phyloP scores from a whole-genome alignment of 2,329 filamentous ascomycete genomes.

The Geosmithia morbida region DNA sequence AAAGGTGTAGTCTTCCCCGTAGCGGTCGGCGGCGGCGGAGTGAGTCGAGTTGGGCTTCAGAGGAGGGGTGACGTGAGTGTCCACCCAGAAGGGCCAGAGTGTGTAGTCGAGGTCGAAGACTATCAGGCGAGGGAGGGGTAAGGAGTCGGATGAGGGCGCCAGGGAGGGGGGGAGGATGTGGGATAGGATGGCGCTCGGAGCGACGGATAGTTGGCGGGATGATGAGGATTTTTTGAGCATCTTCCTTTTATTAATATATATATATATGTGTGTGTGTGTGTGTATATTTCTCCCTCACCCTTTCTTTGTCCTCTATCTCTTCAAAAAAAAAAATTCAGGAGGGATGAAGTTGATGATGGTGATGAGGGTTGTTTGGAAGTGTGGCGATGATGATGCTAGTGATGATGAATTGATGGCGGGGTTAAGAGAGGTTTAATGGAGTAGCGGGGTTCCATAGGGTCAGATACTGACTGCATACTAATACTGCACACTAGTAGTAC shows the following conservation, averaged over 20 bases:
- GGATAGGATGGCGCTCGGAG: not conserved
- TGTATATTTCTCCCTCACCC: too few species aligned
- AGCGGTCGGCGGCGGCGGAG: slow-evolving; percentile 30
- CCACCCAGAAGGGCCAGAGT: slow-evolving; percentile 97
- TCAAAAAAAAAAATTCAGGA: too few species aligned
- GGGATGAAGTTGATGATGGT: not conserved
- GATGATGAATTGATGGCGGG: not conserved
- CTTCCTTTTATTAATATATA: too few species aligned
- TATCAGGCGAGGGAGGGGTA: slow-evolving; percentile 67
- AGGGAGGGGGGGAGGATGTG: slow-evolving; percentile 1
- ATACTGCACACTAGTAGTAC: too few species aligned
- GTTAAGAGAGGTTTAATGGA: not conserved
- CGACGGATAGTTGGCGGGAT: not conserved
- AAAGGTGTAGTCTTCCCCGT: slow-evolving; percentile 55
- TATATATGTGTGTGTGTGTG: too few species aligned
- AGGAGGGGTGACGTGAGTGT: slow-evolving; percentile 75
- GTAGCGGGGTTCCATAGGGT: not conserved
- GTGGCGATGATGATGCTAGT: not conserved
- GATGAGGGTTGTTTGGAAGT: not conserved
- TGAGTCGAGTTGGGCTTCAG: slow-evolving; percentile 35
- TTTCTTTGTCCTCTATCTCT: too few species aligned
- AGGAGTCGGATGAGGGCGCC: slow-evolving; percentile 20
- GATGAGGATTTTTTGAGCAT: slow-evolving; percentile 1
- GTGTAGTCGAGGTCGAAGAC: slow-evolving; percentile 98
- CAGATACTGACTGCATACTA: too few species aligned